phyloP scores from a whole-genome alignment of 1,284 basidiomycete species.

The Cryptococcus jaspeensis region DNA sequence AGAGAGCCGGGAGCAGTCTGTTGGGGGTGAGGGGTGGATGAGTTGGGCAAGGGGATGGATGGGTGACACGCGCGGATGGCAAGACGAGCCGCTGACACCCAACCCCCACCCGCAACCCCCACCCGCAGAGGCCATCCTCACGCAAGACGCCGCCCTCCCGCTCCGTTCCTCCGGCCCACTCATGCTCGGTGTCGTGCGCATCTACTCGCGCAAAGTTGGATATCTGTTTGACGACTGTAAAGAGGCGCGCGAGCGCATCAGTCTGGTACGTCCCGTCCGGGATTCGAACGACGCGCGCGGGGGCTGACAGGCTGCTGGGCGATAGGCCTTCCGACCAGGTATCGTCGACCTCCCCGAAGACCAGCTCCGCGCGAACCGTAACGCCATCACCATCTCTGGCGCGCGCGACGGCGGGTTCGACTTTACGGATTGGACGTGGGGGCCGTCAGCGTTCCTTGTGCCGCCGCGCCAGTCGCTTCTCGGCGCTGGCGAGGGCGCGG shows the following conservation, averaged over 20 bases:
- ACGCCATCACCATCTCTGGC: constrained; percentile 55
- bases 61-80: background rate
- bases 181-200: constrained; percentile 91
- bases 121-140: constrained; percentile 70
- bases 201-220: constrained; percentile 96
- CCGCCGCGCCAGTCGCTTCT: constrained; percentile 19
- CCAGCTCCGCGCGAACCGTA: constrained; percentile 80
- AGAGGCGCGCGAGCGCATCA: constrained; percentile 91
- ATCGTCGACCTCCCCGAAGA: constrained; percentile 93
- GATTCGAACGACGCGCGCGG: background rate
- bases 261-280: constrained; percentile 63
- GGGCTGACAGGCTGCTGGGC: background rate
- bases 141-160: constrained; percentile 78
- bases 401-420: constrained; percentile 34
- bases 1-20: too few species aligned
- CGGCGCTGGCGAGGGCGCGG: background rate
- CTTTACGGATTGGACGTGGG: constrained; percentile 46
- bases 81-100: background rate
- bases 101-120: background rate
- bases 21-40: too few species aligned
- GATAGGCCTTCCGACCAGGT: constrained; percentile 84
- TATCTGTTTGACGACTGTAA: constrained; percentile 97
- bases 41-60: background rate
- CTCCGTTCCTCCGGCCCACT: constrained; percentile 92
- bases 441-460: constrained; percentile 17